Evolutionary conservation across 73 alveolate genomes (phyloP), one percentile per base, ranked within the genome.

Genomic region (Paramecium biaurelia): DNA sequence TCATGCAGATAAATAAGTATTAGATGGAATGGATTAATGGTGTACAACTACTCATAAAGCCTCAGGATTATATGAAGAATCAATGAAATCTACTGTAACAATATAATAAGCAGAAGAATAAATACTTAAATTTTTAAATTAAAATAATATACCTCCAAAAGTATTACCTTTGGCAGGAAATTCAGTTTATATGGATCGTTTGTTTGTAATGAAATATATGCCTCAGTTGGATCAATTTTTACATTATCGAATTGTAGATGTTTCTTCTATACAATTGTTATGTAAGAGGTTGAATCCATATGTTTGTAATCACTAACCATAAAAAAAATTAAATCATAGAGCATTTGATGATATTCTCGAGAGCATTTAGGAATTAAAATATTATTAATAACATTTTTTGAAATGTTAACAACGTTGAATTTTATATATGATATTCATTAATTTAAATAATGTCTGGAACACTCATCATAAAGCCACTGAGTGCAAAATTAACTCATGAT

Each of bases 21-120:
- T 96, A 12, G 94, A 92, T 12, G 84, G 92, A 5, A 96, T 94
- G 97, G 93, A 93, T 85, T 96, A 92, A 43, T 96, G 98, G 98
- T 94, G 97, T 53, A 93, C 97, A 32, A 45, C 38, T 2, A 56
- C 89, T 35, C 98, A 96, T 93, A 95, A 72, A 30, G 95, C 82
- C 14, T 59, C 95, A 56, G 98, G 98, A 30, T 74, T 96, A 56
- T 92, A 93, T 41, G 82, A 94, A 70, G 47, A 84, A 67, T 92
- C 88, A n/a, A 23, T 85, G 35, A 76, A 88, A 6, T 92, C 96
- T 5, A 42, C 79, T 8, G 23, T 94, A 26, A 93, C 97, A 14
- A 67, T 96, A n/a, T 28, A 76, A 2, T 82, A 92, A 41, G 98
- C 98, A 42, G 98, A 96, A 70, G 90, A 70, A 20, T 49, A 84